Evolutionary conservation across 2,329 filamentous ascomycete species (phyloP).

Genomic region (Cercospora citrullina): DNA sequence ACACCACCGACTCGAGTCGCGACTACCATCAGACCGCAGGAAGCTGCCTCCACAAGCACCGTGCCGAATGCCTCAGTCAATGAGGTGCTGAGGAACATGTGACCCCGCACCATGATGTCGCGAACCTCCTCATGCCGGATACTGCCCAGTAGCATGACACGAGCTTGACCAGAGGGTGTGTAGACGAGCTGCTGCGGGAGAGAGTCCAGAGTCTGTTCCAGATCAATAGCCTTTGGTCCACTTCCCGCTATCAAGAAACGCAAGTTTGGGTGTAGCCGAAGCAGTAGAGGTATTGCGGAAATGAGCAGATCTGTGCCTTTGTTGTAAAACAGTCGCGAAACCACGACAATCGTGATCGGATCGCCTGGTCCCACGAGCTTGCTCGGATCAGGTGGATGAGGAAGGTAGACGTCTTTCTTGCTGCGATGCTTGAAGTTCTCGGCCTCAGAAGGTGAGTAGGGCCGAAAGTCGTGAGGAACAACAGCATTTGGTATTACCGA

Average conservation of each 20-base stretch:
- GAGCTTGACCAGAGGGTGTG: constrained; percentile 69
- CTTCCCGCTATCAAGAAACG: constrained; percentile 96
- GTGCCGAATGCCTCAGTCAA: constrained; percentile 97
- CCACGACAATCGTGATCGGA: constrained; percentile 92
- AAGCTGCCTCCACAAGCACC: constrained; percentile 95
- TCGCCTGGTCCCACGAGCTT: constrained; percentile 77
- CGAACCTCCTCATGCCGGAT: constrained; percentile 95
- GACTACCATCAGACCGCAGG: constrained; percentile 93
- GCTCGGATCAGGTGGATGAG: constrained; percentile 55
- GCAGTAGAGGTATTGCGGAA: constrained; percentile 87
- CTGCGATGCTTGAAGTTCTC: constrained; percentile 24
- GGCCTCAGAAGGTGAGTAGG: constrained; percentile 53
- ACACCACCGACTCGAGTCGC: constrained; percentile 96
- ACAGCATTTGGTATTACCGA: constrained; percentile 98
- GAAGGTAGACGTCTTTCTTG: constrained; percentile 41
- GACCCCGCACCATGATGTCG: constrained; percentile 94
- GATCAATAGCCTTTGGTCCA: constrained; percentile 92
- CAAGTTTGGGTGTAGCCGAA: constrained; percentile 86
- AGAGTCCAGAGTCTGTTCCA: constrained; percentile 93
- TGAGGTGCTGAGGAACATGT: constrained; percentile 94
- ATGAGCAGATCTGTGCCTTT: constrained; percentile 98
- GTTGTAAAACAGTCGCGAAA: constrained; percentile 97
- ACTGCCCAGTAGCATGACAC: constrained; percentile 86
- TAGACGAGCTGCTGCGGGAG: constrained; percentile 43
- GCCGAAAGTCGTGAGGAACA: constrained; percentile 92